Base-by-base conservation (phyloP, 2,329 filamentous ascomycete species). In the Fusarium sterilihyphosum region DNA sequence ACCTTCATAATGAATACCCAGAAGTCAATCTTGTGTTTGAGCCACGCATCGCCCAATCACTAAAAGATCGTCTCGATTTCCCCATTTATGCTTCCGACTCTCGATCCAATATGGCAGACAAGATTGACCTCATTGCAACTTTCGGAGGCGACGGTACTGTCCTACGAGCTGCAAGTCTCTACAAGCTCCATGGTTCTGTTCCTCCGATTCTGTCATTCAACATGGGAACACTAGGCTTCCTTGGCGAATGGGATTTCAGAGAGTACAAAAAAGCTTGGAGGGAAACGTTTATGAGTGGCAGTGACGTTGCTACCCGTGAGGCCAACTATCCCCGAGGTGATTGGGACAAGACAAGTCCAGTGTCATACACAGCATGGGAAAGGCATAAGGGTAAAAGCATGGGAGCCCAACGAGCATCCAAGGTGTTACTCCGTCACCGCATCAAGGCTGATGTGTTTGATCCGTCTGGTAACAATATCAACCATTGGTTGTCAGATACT, bases 181-280 rank as follows among this genome's bases (percentile, higher is more conserved):
- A 82, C 84, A 94, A 94, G 67, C 92, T 94, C 43, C 91, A 93
- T 50, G 87, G 89, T 5, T 91, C 91, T 49, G 96, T 99, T 0
- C 96, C 96, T 1, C 96, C 96, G 0, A 93, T 99, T 40, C 86
- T 99, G 13, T 95, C 94, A 4, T 99, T 99, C 80, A 97, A 95
- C 81, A 98, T 99, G 94, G 96, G 96, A 11, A 97, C 96, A 0
- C 86, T 99, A 2, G 96, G 96, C 0, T 99, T 99, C 76, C 85
- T 99, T 13, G 95, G 96, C 22, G 96, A 98, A 83, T 99, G 96
- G 95, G 97, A 96, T 78, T 98, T 98, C 81, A 87, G 88, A 12
- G 95, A 98, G 78, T 94, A 97, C 84, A 98, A 98, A 83, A 89
- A 94, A 56, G 96, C 96, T 0, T 98, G 97, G 85, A 88, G 94